phyloP scores from a whole-genome alignment of 2,329 filamentous ascomycete genomes.

The Didymella lethalis region DNA sequence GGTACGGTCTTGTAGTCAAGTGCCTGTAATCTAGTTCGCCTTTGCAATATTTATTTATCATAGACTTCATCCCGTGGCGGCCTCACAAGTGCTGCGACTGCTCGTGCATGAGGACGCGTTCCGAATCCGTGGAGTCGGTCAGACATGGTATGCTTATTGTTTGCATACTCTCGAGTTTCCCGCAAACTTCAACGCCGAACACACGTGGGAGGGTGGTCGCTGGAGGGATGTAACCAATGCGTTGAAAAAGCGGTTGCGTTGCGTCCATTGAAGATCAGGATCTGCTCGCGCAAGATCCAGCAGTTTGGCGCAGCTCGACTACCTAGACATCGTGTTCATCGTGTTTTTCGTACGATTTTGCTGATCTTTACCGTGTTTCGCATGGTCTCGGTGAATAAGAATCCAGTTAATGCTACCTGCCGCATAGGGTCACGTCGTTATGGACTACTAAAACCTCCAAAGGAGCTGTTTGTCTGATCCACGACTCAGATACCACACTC shows the following conservation, averaged over 20 bases:
- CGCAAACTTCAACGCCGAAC: not conserved
- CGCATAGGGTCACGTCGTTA: constrained; percentile 1
- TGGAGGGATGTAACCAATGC: not conserved
- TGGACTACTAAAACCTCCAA: not conserved
- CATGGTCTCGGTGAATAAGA: not conserved
- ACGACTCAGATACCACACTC: not conserved
- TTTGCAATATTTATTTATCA: not conserved
- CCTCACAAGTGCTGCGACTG: not conserved
- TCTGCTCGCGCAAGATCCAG: constrained; percentile 14
- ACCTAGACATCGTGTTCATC: constrained; percentile 7
- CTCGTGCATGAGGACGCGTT: not conserved
- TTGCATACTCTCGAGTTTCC: not conserved
- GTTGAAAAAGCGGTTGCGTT: constrained; percentile 1
- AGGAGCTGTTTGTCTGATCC: not conserved
- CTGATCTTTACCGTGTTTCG: constrained; percentile 12
- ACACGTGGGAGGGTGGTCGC: not conserved
- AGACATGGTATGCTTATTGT: not conserved
- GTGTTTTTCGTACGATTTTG: constrained; percentile 7
- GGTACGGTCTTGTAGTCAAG: not conserved
- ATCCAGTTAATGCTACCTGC: not conserved
- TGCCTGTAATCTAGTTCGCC: not conserved
- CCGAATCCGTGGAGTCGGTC: constrained; percentile 1
- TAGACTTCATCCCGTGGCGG: not conserved
- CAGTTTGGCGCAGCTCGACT: constrained; percentile 3
- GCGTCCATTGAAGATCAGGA: constrained; percentile 7